Evolutionary conservation across 2,329 filamentous ascomycete species (phyloP).

Genomic region (Ophiocordyceps sinensis): DNA sequence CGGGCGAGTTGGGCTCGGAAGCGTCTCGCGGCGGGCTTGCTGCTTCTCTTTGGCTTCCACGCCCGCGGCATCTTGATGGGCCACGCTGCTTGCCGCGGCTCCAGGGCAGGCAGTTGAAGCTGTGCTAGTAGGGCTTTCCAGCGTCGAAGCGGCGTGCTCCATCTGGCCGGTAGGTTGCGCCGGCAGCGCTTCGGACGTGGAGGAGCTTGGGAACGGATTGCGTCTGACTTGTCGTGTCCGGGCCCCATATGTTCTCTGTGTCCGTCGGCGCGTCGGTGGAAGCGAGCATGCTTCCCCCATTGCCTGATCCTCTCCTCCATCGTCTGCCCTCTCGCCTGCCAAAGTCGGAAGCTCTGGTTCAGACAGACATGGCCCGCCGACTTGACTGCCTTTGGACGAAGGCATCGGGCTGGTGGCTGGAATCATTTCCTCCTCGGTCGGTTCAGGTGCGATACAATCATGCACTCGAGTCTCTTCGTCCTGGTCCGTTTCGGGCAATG

Average conservation of each 20-base stretch:
- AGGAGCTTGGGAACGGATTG: slow-evolving; percentile 16
- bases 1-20: background rate
- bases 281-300: slow-evolving; percentile 14
- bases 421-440: slow-evolving; percentile 21
- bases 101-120: background rate
- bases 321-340: slow-evolving; percentile 6
- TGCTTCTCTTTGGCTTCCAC: background rate
- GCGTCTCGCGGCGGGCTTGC: background rate
- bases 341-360: slow-evolving; percentile 21
- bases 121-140: background rate
- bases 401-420: slow-evolving; percentile 23
- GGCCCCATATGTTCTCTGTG: slow-evolving; percentile 10
- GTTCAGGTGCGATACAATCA: background rate
- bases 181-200: slow-evolving; percentile 11
- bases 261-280: slow-evolving; percentile 9
- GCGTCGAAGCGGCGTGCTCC: slow-evolving; percentile 5
- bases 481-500: slow-evolving; percentile 1
- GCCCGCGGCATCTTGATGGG: background rate
- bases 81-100: background rate
- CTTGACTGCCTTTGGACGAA: slow-evolving; percentile 10
- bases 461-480: background rate
- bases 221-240: slow-evolving; percentile 5
- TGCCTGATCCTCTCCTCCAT: slow-evolving; percentile 1
- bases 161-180: slow-evolving; percentile 5
- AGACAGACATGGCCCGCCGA: slow-evolving; percentile 7